Base-by-base conservation (phyloP, 2,329 filamentous ascomycete genomes). In the Cytospora piceicola region DNA sequence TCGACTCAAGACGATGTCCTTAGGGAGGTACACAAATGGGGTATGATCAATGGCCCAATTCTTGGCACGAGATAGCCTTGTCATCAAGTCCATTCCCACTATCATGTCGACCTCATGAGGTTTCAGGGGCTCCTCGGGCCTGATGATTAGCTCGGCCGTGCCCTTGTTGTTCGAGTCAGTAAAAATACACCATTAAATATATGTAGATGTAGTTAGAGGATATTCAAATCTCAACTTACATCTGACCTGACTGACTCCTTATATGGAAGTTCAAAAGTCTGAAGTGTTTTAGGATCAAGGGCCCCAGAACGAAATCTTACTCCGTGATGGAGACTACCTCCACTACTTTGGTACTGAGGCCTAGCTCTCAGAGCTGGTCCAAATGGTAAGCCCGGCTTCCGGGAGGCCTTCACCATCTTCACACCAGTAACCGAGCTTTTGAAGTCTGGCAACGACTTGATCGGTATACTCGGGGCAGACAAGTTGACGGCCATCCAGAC, bases 21-120 rank as follows among this genome's bases (percentile, higher is more conserved):
- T 17, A 2, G 51, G 51, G 14, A 53, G 29, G 11, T 53, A 53
- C 24, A 30, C 29, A 22, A 53, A 53, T 20, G 51, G 51, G 20
- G 51, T 53, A 12, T 53, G 12, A 0, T 30, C 24, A 53, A 30
- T 53, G 3, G 51, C 17, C 51, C 51, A 53, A 22, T 14, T 9
- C 20, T 30, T 17, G 51, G 24, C 5, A 24, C 51, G 22, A 14
- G 51, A 22, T 2, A 53, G 5, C 24, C 29, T 53, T 4, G 9
- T 53, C 51, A 53, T 29, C 29, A 30, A 29, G 22, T 53, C 51
- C 51, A 53, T 53, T 1, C 51, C 51, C 51, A 53, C 51, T 15
- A 53, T 53, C 51, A 53, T 53, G 51, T 53, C 51, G 14, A 53
- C 51, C 51, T 53, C 51, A 24, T 53, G 51, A 53, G 51, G 24